These are phyloP conservation scores for Aspergillus aculeatus DNA, from an alignment of 2,329 filamentous ascomycete genomes.

Conservation along the genomic window DNA sequence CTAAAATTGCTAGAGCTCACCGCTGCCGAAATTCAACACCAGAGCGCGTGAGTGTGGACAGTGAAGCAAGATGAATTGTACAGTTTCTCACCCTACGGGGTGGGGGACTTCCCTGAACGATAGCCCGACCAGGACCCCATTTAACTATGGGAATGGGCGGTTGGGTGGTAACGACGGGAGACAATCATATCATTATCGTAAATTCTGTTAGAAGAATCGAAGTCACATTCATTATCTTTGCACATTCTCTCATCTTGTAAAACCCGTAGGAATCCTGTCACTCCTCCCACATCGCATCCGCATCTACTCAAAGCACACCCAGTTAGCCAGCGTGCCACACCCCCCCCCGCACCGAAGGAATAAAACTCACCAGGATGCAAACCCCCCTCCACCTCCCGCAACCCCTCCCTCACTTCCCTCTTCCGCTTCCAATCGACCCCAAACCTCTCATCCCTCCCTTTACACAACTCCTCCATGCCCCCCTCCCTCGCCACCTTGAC, in stretches of 20 bases:
- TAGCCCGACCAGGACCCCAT: slow-evolving; percentile 44
- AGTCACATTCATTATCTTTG: no score
- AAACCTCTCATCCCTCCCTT: slow-evolving; percentile 55
- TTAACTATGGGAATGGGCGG: slow-evolving; percentile 47
- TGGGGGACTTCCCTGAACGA: slow-evolving; percentile 37
- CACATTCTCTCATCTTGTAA: no score
- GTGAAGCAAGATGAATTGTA: slow-evolving; percentile 54
- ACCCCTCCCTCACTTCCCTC: slow-evolving; percentile 53
- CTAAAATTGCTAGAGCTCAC: slow-evolving; percentile 58
- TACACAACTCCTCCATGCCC: slow-evolving; percentile 41
- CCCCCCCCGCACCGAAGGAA: no score
- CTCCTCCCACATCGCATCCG: slow-evolving; percentile 33
- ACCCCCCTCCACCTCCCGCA: slow-evolving; percentile 34
- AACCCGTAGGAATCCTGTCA: background rate
- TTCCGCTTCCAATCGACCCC: slow-evolving; percentile 54
- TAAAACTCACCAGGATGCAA: slow-evolving; percentile 36
- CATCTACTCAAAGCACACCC: slow-evolving; percentile 25
- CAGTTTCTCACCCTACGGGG: slow-evolving; percentile 22
- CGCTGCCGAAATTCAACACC: slow-evolving; percentile 48
- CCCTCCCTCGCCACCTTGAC: slow-evolving; percentile 24
- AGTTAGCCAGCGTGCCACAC: slow-evolving; percentile 1
- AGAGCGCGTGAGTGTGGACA: slow-evolving; percentile 59
- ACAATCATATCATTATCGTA: slow-evolving; percentile 34
- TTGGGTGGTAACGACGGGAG: slow-evolving; percentile 44
- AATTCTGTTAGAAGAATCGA: background rate